Base-by-base conservation (phyloP, 768 basidiomycete species). In the Pleurotus pulmonarius region DNA sequence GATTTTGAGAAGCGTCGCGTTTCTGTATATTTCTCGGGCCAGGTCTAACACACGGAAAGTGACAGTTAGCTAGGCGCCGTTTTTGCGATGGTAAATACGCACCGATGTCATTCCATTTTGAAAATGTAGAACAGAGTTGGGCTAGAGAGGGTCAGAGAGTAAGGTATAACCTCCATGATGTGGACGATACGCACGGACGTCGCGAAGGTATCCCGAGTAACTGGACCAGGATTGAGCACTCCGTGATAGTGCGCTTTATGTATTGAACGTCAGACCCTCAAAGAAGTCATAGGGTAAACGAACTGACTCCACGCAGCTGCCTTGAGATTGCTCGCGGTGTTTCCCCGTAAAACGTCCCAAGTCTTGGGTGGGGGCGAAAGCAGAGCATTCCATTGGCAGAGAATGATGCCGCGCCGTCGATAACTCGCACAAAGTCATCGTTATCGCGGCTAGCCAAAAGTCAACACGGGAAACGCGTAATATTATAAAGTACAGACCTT, bases 201-300 rank as follows among this genome's bases (percentile, higher is more conserved):
- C 88, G 44, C 89, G 81, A 49, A 92, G 75, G 69, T 92, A 90
- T 0, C 90, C 90, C 2, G 90, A 92, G 68, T 90, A 91, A 56
- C 87, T 90, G 3, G 90, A 90, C 90, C 90, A 92, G 63, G 85
- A 87, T 63, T 92, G 90, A 6, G 89, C 82, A 64, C 90, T 91
- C 48, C 88, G 75, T 13, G 88, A 83, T 8, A 92, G 69, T 11
- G 90, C 87, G 55, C 89, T 91, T 61, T 12, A 47, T 47, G 9
- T 1, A 53, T 60, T 52, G 48, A 26, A 44, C 56, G 37, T 45
- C 48, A 49, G 45, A 56, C 39, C 3, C 37, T 47, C 25, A 53
- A 46, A 39, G 7, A 25, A 25, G 45, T 24, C 13, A 12, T 1
- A 53, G 34, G 29, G 38, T 43, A 44, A 43, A 22, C 20, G 39